Percentiles rank a stretch among this genome's conserved stretches.
Evolutionary conservation across 202 grass and related monocot genomes (phyloP).

Genomic region (Eragrostis tef): DNA sequence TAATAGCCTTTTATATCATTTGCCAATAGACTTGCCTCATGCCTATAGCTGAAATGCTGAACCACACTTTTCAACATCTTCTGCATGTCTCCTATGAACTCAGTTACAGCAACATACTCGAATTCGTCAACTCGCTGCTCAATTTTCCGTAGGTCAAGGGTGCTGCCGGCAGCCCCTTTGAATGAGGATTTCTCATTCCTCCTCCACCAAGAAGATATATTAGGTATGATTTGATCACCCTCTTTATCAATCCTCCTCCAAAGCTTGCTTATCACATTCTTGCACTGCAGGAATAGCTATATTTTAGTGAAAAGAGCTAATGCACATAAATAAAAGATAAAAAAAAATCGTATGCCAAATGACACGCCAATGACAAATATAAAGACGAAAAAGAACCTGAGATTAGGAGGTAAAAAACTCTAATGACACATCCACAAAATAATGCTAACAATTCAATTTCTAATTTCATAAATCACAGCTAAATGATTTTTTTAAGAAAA

Average conservation of each 20-base stretch:
- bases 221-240: slow-evolving; percentile 75
- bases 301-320: not conserved
- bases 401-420: not conserved
- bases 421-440: slow-evolving; percentile 3
- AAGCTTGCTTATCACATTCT: slow-evolving; percentile 99
- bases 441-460: not conserved
- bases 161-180: slow-evolving; percentile 57
- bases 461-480: not conserved
- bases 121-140: slow-evolving; percentile 88
- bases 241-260: slow-evolving; percentile 93
- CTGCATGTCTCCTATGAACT: slow-evolving; percentile 92
- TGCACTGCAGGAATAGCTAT: slow-evolving; percentile 60
- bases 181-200: slow-evolving; percentile 82
- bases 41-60: slow-evolving; percentile 72
- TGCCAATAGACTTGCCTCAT: slow-evolving; percentile 48
- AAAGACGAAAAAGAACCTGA: slow-evolving; percentile 2
- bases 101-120: slow-evolving; percentile 68
- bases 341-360: not conserved
- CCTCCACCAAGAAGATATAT: slow-evolving; percentile 86
- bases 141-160: slow-evolving; percentile 84
- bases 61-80: slow-evolving; percentile 92
- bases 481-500: not conserved
- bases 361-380: not conserved
- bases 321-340: not conserved
- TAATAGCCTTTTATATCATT: not conserved